A percentile compares a stretch with the other conserved stretches of the same genome.
Conservation (phyloP, 352 stramenopile genomes). For the Phytopythium kandeliae region DNA sequence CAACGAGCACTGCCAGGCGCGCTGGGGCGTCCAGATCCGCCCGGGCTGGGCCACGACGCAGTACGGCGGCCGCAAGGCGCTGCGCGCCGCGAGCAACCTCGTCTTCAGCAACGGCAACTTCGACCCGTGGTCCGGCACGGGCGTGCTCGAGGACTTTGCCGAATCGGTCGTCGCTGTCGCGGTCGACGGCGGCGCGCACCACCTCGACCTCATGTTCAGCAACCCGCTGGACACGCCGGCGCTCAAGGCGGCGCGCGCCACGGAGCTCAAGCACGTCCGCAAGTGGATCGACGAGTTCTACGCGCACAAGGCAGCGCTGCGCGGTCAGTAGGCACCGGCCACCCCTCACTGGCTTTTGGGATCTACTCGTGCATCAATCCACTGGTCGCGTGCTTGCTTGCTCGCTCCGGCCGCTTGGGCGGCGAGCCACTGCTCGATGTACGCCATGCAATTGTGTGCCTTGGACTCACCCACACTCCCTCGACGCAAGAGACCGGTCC, state of each 20-base stretch:
- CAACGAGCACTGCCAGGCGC: conserved; percentile 47
- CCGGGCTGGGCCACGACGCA: conserved; percentile 62
- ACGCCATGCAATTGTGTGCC: too few species aligned
- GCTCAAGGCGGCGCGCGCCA: conserved; percentile 58
- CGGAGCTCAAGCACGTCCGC: conserved; percentile 73
- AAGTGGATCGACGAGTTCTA: conserved; percentile 76
- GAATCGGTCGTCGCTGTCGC: conserved; percentile 65
- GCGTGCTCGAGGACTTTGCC: conserved; percentile 66
- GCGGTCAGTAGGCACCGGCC: background rate
- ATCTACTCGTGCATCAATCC: too few species aligned
- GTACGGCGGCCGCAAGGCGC: conserved; percentile 64
- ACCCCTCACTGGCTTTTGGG: too few species aligned
- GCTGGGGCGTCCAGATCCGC: conserved; percentile 62
- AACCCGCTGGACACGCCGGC: conserved; percentile 77
- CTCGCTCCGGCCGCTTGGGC: too few species aligned
- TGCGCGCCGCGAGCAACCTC: conserved; percentile 87
- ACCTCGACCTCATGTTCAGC: conserved; percentile 91
- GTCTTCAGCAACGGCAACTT: conserved; percentile 94
- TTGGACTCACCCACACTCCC: too few species aligned
- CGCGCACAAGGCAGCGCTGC: conserved; percentile 14
- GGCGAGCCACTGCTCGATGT: too few species aligned
- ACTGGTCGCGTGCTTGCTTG: too few species aligned
- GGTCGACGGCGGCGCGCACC: conserved; percentile 77
- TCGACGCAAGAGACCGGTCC: too few species aligned
- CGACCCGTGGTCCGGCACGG: conserved; percentile 90